Evolutionary conservation across 306 rosid genomes (phyloP).

Genomic region (Castanea sativa): DNA sequence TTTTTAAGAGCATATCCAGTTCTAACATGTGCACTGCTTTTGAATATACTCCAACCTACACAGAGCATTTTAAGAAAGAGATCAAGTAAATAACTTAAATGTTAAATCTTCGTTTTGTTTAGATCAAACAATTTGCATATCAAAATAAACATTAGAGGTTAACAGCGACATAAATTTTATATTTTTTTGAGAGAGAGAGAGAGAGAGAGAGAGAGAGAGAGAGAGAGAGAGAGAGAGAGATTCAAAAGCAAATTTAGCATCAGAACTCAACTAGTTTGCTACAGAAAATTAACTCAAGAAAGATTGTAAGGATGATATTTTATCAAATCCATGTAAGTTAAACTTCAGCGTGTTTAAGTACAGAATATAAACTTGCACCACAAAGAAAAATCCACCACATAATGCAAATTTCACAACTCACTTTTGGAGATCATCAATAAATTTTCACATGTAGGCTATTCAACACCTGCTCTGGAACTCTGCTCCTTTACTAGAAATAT

Average conservation of each 20-base stretch:
- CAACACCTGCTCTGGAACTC: not conserved
- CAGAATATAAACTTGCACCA: not conserved
- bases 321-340: not conserved
- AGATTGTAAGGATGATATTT: not conserved
- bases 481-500: not conserved
- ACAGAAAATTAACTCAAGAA: not conserved
- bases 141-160: not conserved
- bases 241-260: not conserved
- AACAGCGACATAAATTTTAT: not conserved
- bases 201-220: not conserved
- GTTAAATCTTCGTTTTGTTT: not conserved
- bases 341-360: not conserved
- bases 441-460: not conserved
- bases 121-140: not conserved
- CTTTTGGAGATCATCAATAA: not conserved
- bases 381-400: not conserved
- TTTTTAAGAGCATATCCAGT: slow-evolving; percentile 68
- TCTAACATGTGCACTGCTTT: slow-evolving; percentile 74
- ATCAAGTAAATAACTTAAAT: not conserved
- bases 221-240: not conserved
- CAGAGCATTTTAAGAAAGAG: not conserved
- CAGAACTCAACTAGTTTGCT: not conserved
- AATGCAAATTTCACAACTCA: too few relatives aligned
- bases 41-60: slow-evolving; percentile 66
- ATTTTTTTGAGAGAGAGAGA: too few relatives aligned